These are phyloP conservation scores for Colletotrichum zoysiae DNA, from an alignment of 2,329 filamentous ascomycete species.

Conservation along the genomic window DNA sequence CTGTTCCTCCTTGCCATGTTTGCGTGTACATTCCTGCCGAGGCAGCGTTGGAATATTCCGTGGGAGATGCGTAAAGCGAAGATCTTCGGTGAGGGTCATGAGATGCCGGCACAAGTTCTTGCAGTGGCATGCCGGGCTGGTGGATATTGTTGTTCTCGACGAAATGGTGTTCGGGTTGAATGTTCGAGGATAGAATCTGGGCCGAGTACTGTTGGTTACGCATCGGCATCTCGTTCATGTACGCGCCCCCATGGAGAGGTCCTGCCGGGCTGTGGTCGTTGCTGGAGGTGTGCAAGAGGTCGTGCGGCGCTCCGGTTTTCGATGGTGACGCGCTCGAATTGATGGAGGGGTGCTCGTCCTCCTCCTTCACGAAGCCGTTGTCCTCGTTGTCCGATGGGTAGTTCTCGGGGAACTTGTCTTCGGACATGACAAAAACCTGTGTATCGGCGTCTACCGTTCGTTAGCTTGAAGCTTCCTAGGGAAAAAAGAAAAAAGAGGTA, in stretches of 20 bases:
- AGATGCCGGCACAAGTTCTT: constrained; percentile 59
- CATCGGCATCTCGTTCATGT: constrained; percentile 60
- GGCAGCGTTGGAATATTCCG: constrained; percentile 60
- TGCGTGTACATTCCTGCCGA: constrained; percentile 56
- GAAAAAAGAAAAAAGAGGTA: neutral
- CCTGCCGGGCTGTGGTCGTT: constrained; percentile 54
- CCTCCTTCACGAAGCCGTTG: constrained; percentile 55
- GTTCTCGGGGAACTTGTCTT: constrained; percentile 63
- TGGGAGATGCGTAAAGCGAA: constrained; percentile 57
- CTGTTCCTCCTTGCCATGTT: constrained; percentile 60
- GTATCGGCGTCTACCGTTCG: constrained; percentile 58
- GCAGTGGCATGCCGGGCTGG: constrained; percentile 54
- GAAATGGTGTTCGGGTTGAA: constrained; percentile 56
- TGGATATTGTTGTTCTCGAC: constrained; percentile 55
- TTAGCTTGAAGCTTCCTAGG: neutral
- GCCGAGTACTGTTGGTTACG: constrained; percentile 56
- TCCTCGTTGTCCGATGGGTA: constrained; percentile 63
- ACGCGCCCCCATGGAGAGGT: constrained; percentile 51
- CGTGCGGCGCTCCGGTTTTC: constrained; percentile 50
- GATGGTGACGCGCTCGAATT: constrained; percentile 53
- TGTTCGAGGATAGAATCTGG: constrained; percentile 57
- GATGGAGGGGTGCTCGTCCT: constrained; percentile 56
- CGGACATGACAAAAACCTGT: constrained; percentile 63
- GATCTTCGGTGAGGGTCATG: constrained; percentile 61
- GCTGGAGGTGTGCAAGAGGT: constrained; percentile 52